These are phyloP conservation scores for Euphorbia peplus DNA, from an alignment of 345 rosid species.

Conservation along the genomic window DNA sequence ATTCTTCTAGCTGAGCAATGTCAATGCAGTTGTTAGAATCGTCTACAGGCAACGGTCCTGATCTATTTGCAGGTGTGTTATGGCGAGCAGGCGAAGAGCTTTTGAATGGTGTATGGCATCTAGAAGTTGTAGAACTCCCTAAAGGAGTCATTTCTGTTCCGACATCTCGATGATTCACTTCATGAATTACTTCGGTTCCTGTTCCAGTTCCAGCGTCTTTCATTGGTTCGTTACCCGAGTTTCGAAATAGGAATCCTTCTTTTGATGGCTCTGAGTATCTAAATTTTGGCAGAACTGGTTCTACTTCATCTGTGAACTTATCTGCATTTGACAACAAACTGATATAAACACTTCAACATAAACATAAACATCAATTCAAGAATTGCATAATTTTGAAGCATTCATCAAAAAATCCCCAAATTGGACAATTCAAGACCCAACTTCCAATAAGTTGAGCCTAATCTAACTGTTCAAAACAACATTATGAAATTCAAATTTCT, in stretches of 20 bases:
- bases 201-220: slow-evolving; percentile 43
- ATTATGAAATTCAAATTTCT: not conserved
- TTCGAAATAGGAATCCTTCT: slow-evolving; percentile 74
- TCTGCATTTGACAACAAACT: slow-evolving; percentile 42
- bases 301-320: slow-evolving; percentile 70
- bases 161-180: slow-evolving; percentile 58
- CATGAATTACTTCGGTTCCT: slow-evolving; percentile 41
- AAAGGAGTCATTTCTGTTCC: slow-evolving; percentile 96
- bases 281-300: slow-evolving; percentile 47
- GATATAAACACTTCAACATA: slow-evolving; percentile 6
- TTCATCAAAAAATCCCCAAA: not conserved
- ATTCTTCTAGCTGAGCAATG: slow-evolving; percentile 60
- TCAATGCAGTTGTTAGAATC: slow-evolving; percentile 41
- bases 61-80: slow-evolving; percentile 84
- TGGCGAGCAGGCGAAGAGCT: slow-evolving; percentile 79
- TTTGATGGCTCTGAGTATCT: slow-evolving; percentile 54
- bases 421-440: not conserved
- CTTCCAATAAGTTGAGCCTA: not conserved
- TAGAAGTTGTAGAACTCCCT: slow-evolving; percentile 74
- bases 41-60: slow-evolving; percentile 65
- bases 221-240: slow-evolving; percentile 40
- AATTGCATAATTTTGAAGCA: not conserved
- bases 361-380: not conserved
- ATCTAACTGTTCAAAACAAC: not conserved
- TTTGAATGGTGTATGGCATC: slow-evolving; percentile 75